phyloP scores from a whole-genome alignment of 2,329 filamentous ascomycete genomes.

The Diaporthe ampelina region DNA sequence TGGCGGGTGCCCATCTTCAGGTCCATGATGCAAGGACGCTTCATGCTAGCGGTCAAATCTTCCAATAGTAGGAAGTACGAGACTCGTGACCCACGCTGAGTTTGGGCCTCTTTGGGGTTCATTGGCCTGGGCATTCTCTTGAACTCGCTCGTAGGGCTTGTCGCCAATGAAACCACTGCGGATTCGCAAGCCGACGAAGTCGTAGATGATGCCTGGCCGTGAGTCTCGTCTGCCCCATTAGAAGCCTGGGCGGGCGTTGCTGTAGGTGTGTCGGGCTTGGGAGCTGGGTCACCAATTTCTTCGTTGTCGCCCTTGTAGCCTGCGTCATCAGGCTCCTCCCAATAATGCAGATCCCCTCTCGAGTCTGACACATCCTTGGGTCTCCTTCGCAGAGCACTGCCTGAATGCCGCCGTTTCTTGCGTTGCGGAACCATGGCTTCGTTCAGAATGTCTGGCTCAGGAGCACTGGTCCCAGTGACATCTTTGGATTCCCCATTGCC shows the following conservation, averaged over 20 bases:
- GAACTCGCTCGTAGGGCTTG: constrained; percentile 56
- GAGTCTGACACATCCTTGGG: constrained; percentile 79
- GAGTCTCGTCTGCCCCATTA: constrained; percentile 38
- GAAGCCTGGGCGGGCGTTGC: constrained; percentile 31
- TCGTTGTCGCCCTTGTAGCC: constrained; percentile 81
- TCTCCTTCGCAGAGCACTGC: constrained; percentile 82
- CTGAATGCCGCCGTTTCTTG: constrained; percentile 84
- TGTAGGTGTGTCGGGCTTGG: constrained; percentile 31
- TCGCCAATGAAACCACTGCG: constrained; percentile 52
- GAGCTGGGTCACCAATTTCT: constrained; percentile 42
- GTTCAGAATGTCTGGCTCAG: constrained; percentile 70
- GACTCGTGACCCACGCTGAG: constrained; percentile 74
- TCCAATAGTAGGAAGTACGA: constrained; percentile 95
- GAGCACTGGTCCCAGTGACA: constrained; percentile 74
- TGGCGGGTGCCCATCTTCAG: constrained; percentile 99
- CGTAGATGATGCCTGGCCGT: constrained; percentile 36
- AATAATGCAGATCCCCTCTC: constrained; percentile 87
- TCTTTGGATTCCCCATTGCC: constrained; percentile 61
- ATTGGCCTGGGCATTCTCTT: constrained; percentile 70
- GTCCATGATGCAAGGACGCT: constrained; percentile 94
- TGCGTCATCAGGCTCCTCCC: constrained; percentile 88
- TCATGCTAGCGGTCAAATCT: constrained; percentile 97
- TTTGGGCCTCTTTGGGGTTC: constrained; percentile 84
- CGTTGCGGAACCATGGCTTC: constrained; percentile 57
- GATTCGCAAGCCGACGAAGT: constrained; percentile 53